phyloP scores from a whole-genome alignment of 768 basidiomycete genomes.

The Coprinellus micaceus region DNA sequence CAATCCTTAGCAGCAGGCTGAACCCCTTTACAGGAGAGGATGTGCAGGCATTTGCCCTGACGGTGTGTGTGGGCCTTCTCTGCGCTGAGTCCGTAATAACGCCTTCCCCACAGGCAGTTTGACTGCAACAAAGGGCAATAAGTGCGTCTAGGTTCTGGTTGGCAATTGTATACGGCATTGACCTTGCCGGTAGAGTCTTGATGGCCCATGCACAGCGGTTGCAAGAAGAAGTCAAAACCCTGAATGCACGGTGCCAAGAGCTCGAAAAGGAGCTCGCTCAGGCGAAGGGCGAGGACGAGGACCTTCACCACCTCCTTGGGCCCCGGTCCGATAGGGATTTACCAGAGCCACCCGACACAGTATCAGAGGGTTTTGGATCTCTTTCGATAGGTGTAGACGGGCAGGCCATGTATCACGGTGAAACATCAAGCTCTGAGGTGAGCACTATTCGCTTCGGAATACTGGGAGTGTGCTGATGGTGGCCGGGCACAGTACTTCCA shows the following conservation, averaged over 20 bases:
- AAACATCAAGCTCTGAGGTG: slow-evolving; percentile 49
- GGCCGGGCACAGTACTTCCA: slow-evolving; percentile 32
- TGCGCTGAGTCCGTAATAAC: too few species aligned
- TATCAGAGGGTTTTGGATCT: slow-evolving; percentile 37
- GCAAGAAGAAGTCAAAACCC: slow-evolving; percentile 42
- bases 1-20: background rate
- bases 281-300: slow-evolving; percentile 17
- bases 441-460: too few species aligned
- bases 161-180: background rate
- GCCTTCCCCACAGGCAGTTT: too few species aligned
- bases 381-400: slow-evolving; percentile 47
- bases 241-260: slow-evolving; percentile 41
- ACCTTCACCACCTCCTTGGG: background rate
- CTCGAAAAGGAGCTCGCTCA: slow-evolving; percentile 40
- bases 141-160: slow-evolving; percentile 29
- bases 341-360: background rate
- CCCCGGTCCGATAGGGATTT: background rate
- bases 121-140: slow-evolving; percentile 55
- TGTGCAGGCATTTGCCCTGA: slow-evolving; percentile 52
- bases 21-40: slow-evolving; percentile 35
- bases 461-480: too few species aligned
- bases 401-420: slow-evolving; percentile 48
- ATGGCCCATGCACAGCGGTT: slow-evolving; percentile 48
- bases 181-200: slow-evolving; percentile 35
- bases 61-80: too few species aligned